Percentiles rank a stretch among this genome's conserved stretches.
Conservation (phyloP, 192 early-diverging fungal genomes). For the Coemansia sp. region DNA sequence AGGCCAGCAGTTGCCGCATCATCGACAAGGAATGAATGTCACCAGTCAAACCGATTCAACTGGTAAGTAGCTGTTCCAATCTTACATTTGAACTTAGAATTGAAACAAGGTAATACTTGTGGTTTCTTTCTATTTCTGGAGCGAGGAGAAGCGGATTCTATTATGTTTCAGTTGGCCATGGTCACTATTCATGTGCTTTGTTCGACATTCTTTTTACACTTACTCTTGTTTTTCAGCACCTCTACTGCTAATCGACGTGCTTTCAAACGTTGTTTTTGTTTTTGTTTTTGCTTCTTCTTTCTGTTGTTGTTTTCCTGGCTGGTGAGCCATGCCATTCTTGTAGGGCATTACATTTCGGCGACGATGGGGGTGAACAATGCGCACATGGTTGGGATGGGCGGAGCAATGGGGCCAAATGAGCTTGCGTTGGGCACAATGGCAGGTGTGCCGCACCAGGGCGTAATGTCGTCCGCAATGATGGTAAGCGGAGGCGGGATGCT, state of each 20-base stretch:
- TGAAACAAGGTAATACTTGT: neutral
- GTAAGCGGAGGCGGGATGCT: slow-evolving; percentile 42
- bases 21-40: slow-evolving; percentile 35
- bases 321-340: neutral
- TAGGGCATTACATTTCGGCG: slow-evolving; percentile 37
- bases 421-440: slow-evolving; percentile 34
- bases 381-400: slow-evolving; percentile 48
- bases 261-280: slow-evolving; percentile 2
- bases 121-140: neutral
- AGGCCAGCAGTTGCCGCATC: slow-evolving; percentile 49
- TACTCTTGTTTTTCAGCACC: neutral
- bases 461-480: slow-evolving; percentile 55
- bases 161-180: neutral
- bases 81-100: neutral
- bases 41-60: slow-evolving; percentile 43
- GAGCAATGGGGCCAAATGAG: slow-evolving; percentile 31
- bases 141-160: neutral
- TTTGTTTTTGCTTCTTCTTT: neutral
- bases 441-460: slow-evolving; percentile 8
- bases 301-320: too few relatives aligned
- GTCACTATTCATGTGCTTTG: neutral
- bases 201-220: neutral
- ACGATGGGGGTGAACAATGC: slow-evolving; percentile 47
- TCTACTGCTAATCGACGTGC: neutral
- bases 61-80: slow-evolving; percentile 25